Percentiles rank a stretch among this genome's conserved stretches.
These are phyloP conservation scores for Saccharomycopsis javanensis DNA, from an alignment of 805 yeast genomes.

Conservation along the genomic window DNA sequence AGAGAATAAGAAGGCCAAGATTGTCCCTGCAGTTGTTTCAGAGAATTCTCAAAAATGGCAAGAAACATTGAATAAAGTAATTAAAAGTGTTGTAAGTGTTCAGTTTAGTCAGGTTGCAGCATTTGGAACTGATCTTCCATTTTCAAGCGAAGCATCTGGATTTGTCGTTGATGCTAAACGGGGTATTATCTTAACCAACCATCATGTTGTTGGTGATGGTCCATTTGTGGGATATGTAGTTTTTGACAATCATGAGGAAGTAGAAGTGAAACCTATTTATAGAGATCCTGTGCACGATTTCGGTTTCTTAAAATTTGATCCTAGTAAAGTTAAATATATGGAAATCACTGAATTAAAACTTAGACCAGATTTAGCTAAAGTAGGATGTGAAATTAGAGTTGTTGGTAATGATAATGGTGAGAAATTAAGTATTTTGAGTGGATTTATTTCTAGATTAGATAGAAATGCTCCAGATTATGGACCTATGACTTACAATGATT, in stretches of 20 bases:
- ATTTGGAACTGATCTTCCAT: constrained; percentile 76
- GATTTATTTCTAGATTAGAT: constrained; percentile 47
- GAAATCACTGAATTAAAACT: constrained; percentile 53
- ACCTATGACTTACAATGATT: constrained; percentile 77
- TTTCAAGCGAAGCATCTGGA: constrained; percentile 89
- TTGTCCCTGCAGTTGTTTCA: background rate
- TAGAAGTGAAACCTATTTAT: constrained; percentile 73
- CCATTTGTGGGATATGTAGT: constrained; percentile 88
- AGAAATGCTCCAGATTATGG: constrained; percentile 95
- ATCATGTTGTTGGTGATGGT: constrained; percentile 94
- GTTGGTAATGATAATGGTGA: constrained; percentile 97
- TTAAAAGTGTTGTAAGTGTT: constrained; percentile 77
- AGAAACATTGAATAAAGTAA: constrained; percentile 68
- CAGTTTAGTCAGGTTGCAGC: constrained; percentile 81
- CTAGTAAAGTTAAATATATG: constrained; percentile 64
- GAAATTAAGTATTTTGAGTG: constrained; percentile 78
- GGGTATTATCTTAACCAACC: constrained; percentile 81
- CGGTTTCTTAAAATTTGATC: constrained; percentile 77
- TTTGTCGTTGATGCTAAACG: constrained; percentile 77
- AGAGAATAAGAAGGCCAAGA: background rate
- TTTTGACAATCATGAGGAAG: constrained; percentile 91
- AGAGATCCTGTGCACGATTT: constrained; percentile 95
- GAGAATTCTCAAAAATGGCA: constrained; percentile 53
- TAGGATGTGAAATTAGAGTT: constrained; percentile 90
- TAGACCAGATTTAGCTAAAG: constrained; percentile 73